Base-by-base conservation (phyloP, 2,329 filamentous ascomycete genomes). In the Colletotrichum nymphaeae region DNA sequence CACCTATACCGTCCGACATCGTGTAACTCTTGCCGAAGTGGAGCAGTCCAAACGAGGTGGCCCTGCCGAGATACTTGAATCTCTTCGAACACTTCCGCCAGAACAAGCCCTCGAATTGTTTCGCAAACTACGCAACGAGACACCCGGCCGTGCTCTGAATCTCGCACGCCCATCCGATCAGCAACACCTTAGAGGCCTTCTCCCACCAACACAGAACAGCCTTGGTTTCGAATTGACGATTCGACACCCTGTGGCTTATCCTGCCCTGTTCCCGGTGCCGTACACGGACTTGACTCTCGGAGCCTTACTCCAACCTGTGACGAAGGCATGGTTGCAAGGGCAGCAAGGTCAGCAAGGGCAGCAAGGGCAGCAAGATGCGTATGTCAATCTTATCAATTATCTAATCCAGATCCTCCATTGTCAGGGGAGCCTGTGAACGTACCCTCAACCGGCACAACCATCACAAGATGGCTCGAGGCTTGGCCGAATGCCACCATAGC, bases 1-100 rank as follows among this genome's bases (percentile, higher is more conserved):
- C 28, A 72, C 69, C 24, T 72, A 72, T 19, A 72, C 57, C 16
- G 57, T 72, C 19, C 24, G 55, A 3, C 70, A 70, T 9, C 42
- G 30, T 2, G 60, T 73, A 2, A 70, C 67, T 1, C 42, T 70
- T 30, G 24, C 66, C 16, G 70, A 73, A 2, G 59, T 60, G 14
- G 66, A 60, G 22, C 35, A 63, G 4, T 30, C 28, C 1, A 22
- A 22, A 37, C 1, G 62, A 9, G 26, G 22, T 24, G 37, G 42
- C 4, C 56, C 70, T 4, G 53, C 9, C 22, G 64, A 70, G 14
- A 58, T 70, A 11, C 30, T 70, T 16, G 70, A 69, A 6, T 64
- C 56, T 9, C 12, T 70, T n/a, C 42, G 62, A 22, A 69, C 59
- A 14, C 55, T 70, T 16, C 67, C 70, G 7, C 42, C 46, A 1